A percentile compares a stretch with the other conserved stretches of the same genome.
These are phyloP conservation scores for Aureobasidium musti DNA, from an alignment of 2,329 filamentous ascomycete genomes.

Conservation along the genomic window DNA sequence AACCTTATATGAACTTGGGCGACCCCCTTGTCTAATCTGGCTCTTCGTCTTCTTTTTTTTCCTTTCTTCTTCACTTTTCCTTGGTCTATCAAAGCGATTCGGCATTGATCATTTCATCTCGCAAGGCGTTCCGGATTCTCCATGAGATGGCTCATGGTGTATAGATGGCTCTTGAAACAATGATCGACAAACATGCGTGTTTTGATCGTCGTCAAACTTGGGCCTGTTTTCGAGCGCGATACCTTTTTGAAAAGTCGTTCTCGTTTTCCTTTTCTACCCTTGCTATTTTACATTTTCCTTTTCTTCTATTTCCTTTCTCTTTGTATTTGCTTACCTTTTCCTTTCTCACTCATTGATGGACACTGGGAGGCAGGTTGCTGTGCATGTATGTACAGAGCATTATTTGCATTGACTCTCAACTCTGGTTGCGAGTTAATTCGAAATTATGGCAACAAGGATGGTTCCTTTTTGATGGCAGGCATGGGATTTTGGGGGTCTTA, in stretches of 20 bases:
- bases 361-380: constrained; percentile 6
- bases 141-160: constrained; percentile 22
- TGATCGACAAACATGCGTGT: background rate
- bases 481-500: constrained; percentile 8
- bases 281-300: constrained; percentile 17
- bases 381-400: constrained; percentile 15
- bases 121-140: constrained; percentile 26
- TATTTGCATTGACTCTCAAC: constrained; percentile 23
- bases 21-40: background rate
- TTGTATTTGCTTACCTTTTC: constrained; percentile 15
- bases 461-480: constrained; percentile 8
- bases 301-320: constrained; percentile 14
- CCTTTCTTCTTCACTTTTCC: constrained; percentile 11
- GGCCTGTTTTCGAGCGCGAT: constrained; percentile 18
- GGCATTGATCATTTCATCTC: constrained; percentile 26
- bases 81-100: constrained; percentile 26
- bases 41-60: constrained; percentile 5
- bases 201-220: background rate
- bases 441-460: constrained; percentile 15
- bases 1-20: constrained; percentile 8
- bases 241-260: constrained; percentile 16
- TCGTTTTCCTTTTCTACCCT: constrained; percentile 19
- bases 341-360: constrained; percentile 14
- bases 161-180: constrained; percentile 19
- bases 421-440: constrained; percentile 18